phyloP scores from a whole-genome alignment of 164 flowering plant species.

The Chimonanthus praecox region DNA sequence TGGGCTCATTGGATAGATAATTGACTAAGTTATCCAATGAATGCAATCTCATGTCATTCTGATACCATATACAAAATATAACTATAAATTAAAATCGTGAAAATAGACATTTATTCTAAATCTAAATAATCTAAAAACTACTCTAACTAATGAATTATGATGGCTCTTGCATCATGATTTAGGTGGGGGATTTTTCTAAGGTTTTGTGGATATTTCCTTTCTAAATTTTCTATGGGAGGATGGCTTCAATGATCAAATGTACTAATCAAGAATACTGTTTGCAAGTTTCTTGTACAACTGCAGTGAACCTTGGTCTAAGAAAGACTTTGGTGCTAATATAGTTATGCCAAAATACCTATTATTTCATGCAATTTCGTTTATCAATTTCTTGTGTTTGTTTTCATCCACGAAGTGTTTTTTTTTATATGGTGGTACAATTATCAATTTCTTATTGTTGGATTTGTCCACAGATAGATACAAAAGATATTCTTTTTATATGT shows the following conservation, averaged over 20 bases:
- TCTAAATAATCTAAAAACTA: too few species aligned
- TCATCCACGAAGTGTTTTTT: constrained; percentile 31
- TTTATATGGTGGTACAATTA: neutral
- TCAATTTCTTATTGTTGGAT: neutral
- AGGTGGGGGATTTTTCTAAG: too few species aligned
- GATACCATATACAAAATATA: too few species aligned
- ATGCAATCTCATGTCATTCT: too few species aligned
- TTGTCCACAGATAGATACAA: constrained; percentile 84
- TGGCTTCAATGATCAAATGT: neutral
- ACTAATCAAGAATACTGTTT: neutral
- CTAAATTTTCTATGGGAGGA: neutral
- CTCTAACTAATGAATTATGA: too few species aligned
- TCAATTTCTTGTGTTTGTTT: neutral
- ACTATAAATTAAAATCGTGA: too few species aligned
- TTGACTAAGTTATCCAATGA: too few species aligned
- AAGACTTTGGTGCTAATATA: neutral
- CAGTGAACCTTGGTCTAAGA: neutral
- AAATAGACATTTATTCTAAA: too few species aligned
- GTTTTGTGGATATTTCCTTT: too few species aligned
- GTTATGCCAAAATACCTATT: neutral
- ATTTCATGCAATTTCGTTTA: neutral
- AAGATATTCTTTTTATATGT: constrained; percentile 94
- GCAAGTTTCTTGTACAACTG: neutral
- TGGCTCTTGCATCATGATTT: too few species aligned
- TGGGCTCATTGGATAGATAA: too few species aligned